Evolutionary conservation across 805 yeast species (phyloP), one percentile per base, ranked within the genome.

Genomic region (Wickerhamiella spandovensis): DNA sequence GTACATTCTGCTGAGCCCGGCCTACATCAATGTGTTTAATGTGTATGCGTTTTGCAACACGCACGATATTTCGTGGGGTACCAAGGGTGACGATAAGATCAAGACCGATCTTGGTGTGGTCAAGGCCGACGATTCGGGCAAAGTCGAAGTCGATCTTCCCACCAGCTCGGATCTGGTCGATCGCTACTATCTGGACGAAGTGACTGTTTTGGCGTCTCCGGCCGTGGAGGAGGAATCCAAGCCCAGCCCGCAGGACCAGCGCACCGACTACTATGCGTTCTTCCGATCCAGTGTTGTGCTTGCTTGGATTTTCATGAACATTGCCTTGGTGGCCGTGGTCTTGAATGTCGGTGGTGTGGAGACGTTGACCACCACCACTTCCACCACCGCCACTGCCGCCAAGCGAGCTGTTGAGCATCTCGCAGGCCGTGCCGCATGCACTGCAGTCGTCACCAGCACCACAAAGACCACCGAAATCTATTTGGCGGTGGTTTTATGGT

Each of bases 41-140:
- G 90, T 90, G 54, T 90, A 90, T 67, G 95, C 97, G 2, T 89
- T 90, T 65, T 89, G 97, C 71, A 90, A 90, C 67, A 82, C 90
- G 53, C 95, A 90, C 65, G 98, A 90, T 70, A 81, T 90, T 46
- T 84, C 96, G 6, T 90, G 97, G 97, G 97, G 97, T 64, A 90
- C 95, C 3, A 86, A 89, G 65, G 95, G 95, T 46, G 86, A 81
- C 47, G 79, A 78, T 10, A 74, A 60, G 17, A 78, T 44, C 63
- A 78, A 71, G 62, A 77, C 71, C 67, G 95, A 76, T 65, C 72
- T 92, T 59, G 97, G 97, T 53, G 79, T 82, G 44, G 96, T 95
- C 22, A 84, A 82, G 59, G 74, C 85, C 2, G 73, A 75, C 39
- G 75, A 72, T 48, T 79, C 75, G 50, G 87, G 84, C 57, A 79